Percentiles rank a stretch among this genome's conserved stretches.
Conservation (phyloP, 345 rosid species). For the Cardiospermum halicacabum region DNA sequence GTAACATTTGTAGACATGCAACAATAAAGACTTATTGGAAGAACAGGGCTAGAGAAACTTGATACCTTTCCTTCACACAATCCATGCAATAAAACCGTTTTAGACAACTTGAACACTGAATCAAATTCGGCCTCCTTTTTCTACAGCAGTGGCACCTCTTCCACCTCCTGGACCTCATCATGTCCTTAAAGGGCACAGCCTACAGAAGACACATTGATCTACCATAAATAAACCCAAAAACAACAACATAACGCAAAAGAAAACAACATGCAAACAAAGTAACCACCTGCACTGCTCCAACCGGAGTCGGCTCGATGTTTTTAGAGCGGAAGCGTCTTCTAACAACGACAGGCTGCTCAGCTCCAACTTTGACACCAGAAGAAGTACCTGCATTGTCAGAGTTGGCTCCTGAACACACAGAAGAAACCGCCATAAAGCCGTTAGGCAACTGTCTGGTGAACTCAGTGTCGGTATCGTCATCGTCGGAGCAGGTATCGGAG, state of each 20-base stretch:
- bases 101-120: conserved; percentile 65
- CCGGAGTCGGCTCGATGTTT: conserved; percentile 70
- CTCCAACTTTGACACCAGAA: conserved; percentile 66
- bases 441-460: conserved; percentile 76
- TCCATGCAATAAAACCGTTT: conserved; percentile 64
- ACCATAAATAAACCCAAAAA: neutral
- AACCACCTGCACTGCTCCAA: conserved; percentile 62
- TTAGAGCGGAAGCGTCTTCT: conserved; percentile 77
- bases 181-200: conserved; percentile 56
- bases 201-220: conserved; percentile 12
- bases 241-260: conserved; percentile 3
- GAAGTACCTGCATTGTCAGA: conserved; percentile 45
- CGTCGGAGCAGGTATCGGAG: neutral
- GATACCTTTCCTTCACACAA: conserved; percentile 69
- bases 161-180: conserved; percentile 49
- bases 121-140: conserved; percentile 46
- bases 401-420: conserved; percentile 36
- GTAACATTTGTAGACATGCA: too few relatives aligned
- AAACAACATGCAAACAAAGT: conserved; percentile 1
- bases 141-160: conserved; percentile 90
- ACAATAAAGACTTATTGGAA: too few relatives aligned
- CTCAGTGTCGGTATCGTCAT: conserved; percentile 47
- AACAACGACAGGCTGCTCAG: conserved; percentile 28
- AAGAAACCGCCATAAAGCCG: conserved; percentile 86
- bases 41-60: too few relatives aligned